Percentiles rank a stretch among this genome's conserved stretches.
These are phyloP conservation scores for Kazachstania bromeliacearum DNA, from an alignment of 805 yeast genomes.

Conservation along the genomic window DNA sequence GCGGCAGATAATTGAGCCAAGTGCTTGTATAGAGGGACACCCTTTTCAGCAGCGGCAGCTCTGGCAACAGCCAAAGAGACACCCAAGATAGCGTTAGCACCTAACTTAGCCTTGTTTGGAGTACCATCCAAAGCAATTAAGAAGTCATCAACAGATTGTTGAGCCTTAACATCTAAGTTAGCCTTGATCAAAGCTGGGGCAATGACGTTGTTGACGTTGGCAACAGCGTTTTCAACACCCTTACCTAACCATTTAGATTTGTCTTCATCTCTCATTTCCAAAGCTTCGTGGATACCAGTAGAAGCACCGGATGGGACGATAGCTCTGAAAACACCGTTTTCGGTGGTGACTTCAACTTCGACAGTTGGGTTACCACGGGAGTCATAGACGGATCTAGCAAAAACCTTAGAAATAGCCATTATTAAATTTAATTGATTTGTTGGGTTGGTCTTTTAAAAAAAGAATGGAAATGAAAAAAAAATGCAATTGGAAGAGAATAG, in stretches of 20 bases:
- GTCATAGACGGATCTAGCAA: conserved; percentile 96
- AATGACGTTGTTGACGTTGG: conserved; percentile 88
- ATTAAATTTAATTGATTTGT: conserved; percentile 6
- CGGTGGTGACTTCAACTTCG: conserved; percentile 93
- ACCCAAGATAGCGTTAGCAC: conserved; percentile 98
- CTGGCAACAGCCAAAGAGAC: conserved; percentile 94
- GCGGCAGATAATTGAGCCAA: conserved; percentile 68
- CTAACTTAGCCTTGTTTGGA: conserved; percentile 91
- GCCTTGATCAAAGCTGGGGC: conserved; percentile 88
- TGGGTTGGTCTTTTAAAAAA: conserved; percentile 15
- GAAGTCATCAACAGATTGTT: conserved; percentile 79
- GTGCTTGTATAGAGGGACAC: conserved; percentile 88
- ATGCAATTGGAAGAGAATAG: not conserved
- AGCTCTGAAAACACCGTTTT: conserved; percentile 87
- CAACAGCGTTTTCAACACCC: conserved; percentile 96
- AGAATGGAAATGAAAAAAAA: conserved; percentile 2
- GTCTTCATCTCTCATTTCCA: conserved; percentile 97
- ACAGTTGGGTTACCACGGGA: conserved; percentile 99
- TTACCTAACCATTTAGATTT: conserved; percentile 96
- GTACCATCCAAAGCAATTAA: conserved; percentile 87
- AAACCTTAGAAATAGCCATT: conserved; percentile 82
- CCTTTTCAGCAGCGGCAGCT: conserved; percentile 96
- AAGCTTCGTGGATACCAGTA: conserved; percentile 97
- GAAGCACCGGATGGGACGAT: conserved; percentile 99
- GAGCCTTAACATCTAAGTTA: conserved; percentile 76